Evolutionary conservation across 2,329 filamentous ascomycete genomes (phyloP).

Genomic region (Colletotrichum sp.): DNA sequence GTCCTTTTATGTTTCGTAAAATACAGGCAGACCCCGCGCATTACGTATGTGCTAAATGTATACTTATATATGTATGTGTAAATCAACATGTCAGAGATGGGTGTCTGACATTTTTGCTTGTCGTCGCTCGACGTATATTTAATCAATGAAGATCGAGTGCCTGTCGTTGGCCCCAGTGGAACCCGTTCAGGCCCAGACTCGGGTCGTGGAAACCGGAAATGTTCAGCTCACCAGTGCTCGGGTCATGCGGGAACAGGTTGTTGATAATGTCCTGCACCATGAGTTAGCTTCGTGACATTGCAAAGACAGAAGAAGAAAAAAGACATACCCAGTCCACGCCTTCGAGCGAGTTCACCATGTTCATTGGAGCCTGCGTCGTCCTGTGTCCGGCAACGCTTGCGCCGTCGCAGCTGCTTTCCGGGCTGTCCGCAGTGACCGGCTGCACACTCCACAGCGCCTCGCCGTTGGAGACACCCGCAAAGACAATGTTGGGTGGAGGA

Average conservation of each 20-base stretch:
- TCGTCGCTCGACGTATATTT: background rate
- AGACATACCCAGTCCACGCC: constrained; percentile 71
- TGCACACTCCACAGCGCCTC: constrained; percentile 51
- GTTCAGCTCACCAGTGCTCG: constrained; percentile 41
- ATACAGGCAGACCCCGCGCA: background rate
- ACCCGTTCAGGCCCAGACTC: constrained; percentile 31
- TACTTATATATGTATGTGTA: background rate
- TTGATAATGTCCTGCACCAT: constrained; percentile 37
- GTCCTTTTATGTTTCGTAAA: background rate
- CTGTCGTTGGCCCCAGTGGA: constrained; percentile 29
- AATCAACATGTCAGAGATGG: background rate
- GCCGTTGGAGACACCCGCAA: constrained; percentile 52
- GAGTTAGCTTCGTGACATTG: background rate
- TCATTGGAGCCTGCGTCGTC: constrained; percentile 11
- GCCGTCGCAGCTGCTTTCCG: constrained; percentile 47
- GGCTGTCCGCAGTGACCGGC: constrained; percentile 42
- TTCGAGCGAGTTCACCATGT: constrained; percentile 35
- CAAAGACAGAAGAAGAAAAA: background rate
- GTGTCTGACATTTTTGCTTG: background rate
- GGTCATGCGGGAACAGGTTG: constrained; percentile 41
- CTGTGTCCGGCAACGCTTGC: constrained; percentile 31
- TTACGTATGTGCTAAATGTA: background rate
- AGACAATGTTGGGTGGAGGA: constrained; percentile 39
- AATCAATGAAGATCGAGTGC: background rate
- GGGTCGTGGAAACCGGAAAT: constrained; percentile 42